Base-by-base conservation (phyloP, 345 rosid genomes). In the Gossypium anomalum region DNA sequence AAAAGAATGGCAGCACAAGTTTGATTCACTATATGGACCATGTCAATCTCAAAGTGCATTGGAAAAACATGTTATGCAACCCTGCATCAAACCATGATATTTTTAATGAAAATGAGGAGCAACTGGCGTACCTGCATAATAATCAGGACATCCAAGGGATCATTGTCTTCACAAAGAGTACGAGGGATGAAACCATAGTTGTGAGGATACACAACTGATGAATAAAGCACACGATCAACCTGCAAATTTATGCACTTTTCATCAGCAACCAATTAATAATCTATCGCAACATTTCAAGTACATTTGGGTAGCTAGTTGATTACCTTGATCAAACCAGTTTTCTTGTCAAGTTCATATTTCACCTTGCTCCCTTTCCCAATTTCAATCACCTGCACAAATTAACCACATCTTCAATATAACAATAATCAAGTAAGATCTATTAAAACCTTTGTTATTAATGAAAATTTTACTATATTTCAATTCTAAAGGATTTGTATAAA, bases 141-240 rank as follows among this genome's bases (percentile, higher is more conserved):
- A 74, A 93, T 86, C 78, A 96, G 86, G 71, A 96, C 99, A 85
- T 96, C 99, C 83, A 96, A 64, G 69, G 99, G 99, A 78, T 96
- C 99, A 64, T 83, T 92, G 81, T 96, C 98, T 84, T 96, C 98
- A 73, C 99, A 93, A 77, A 96, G 90, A 19, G 99, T 92, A 72
- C 97, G 98, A 34, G 99, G 98, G 60, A 96, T 88, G 87, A 96
- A 96, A 62, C 99, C 99, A 62, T 96, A 96, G 86, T 96, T 96
- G 87, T 96, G 99, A 74, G 99, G 99, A 77, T 96, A 96, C 76
- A 96, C 99, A 43, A 92, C 97, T 1, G 99, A 96, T 47, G 99
- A 96, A 82, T 96, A 96, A 19, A 96, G 86, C 55, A 96, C 58
- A 14, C 99, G 92, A 76, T 93, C 99, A 13, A 96, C 99, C 99